phyloP scores from a whole-genome alignment of 2,329 filamentous ascomycete species.

The Aureobasidium melanogenum region DNA sequence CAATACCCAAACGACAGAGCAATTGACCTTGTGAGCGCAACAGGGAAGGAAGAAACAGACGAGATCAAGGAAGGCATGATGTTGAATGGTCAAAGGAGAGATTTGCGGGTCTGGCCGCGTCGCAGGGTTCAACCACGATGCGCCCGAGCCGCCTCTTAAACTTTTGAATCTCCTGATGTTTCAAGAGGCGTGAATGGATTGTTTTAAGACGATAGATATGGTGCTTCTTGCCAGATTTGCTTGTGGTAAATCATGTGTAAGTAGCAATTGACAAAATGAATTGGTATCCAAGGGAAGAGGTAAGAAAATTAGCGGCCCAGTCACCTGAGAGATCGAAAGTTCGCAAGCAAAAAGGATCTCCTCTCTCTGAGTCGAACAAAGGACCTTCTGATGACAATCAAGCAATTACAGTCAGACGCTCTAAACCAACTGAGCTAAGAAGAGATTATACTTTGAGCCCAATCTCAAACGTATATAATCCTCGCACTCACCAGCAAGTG shows the following conservation, averaged over 20 bases:
- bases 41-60: not conserved
- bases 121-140: constrained; percentile 3
- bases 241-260: not conserved
- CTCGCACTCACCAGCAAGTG: no score
- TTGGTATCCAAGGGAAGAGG: no score
- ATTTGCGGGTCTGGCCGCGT: constrained; percentile 10
- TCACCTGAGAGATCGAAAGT: no score
- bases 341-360: not conserved
- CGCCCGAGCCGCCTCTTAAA: constrained; percentile 1
- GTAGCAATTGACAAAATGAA: not conserved
- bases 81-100: not conserved
- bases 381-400: constrained; percentile 9
- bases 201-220: no score
- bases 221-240: not conserved
- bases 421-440: constrained; percentile 12
- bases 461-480: no score
- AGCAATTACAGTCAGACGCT: constrained; percentile 11
- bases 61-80: not conserved
- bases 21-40: not conserved
- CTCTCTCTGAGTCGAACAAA: constrained; percentile 12
- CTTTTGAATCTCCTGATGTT: not conserved
- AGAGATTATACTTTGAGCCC: not conserved
- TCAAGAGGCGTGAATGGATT: not conserved
- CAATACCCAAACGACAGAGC: not conserved
- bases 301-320: no score